These are phyloP conservation scores for Penicillium psychrofluorescens DNA, from an alignment of 495 filamentous ascomycete species.

Conservation along the genomic window DNA sequence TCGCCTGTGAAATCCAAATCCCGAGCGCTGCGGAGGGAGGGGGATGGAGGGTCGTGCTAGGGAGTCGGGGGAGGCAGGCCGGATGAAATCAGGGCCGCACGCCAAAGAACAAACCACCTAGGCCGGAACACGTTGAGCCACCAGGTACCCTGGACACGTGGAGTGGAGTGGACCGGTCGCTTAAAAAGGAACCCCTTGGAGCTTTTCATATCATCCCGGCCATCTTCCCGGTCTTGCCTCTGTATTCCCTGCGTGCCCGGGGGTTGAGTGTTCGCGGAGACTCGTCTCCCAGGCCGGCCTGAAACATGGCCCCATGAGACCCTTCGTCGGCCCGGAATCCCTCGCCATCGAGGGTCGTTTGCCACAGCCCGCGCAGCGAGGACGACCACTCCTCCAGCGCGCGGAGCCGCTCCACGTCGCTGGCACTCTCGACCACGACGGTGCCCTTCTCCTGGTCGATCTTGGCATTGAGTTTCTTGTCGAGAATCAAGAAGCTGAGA, in stretches of 20 bases:
- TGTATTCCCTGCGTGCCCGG: conserved; percentile 13
- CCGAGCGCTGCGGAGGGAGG: not conserved
- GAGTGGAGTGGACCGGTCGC: no score
- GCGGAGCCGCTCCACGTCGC: conserved; percentile 65
- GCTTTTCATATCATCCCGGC: not conserved
- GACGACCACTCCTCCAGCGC: conserved; percentile 68
- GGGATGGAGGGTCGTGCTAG: no score
- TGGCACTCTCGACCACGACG: conserved; percentile 68
- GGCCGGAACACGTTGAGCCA: no score
- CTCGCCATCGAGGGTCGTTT: conserved; percentile 63
- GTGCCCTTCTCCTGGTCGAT: conserved; percentile 84
- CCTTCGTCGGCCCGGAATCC: conserved; percentile 51
- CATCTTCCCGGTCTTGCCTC: conserved; percentile 10
- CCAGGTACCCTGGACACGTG: no score
- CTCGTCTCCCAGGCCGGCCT: conserved; percentile 28
- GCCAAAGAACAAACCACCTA: no score
- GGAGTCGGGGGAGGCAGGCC: no score
- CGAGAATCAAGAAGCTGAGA: conserved; percentile 83
- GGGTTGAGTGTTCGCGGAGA: conserved; percentile 5
- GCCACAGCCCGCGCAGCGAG: conserved; percentile 58
- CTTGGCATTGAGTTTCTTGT: conserved; percentile 75
- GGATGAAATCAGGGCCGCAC: no score
- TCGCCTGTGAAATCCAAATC: not conserved
- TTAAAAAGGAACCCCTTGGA: not conserved
- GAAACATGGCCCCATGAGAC: conserved; percentile 23